Evolutionary conservation across 2,329 filamentous ascomycete species (phyloP), one percentile per base, ranked within the genome.

Genomic region (Neofusicoccum cordaticola): DNA sequence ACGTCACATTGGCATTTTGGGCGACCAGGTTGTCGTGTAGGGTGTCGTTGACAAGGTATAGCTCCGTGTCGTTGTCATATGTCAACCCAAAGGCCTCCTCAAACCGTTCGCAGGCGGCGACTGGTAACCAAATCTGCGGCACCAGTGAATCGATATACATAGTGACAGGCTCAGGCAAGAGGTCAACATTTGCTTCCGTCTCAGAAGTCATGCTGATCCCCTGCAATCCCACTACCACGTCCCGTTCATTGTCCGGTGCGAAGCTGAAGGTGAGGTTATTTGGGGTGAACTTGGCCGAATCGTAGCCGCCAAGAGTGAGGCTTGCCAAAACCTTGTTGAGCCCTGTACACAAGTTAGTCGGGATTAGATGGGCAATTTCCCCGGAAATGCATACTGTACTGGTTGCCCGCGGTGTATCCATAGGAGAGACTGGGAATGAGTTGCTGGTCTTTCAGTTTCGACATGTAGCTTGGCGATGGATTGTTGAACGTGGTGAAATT

Each of bases 361-460:
- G 9, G 12, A 34, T 31, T 12, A 42, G 51, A 3, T 22, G 22
- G 9, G 15, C 45, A 34, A 17, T 31, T 27, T 13, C 15, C n/a
- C 6, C 35, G 37, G 22, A n/a, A 15, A n/a, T 15, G 35, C 63
- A 42, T 44, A 66, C 70, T 64, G 63, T 74, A 72, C 53, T 69
- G 67, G 9, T 77, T 73, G 8, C 78, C 78, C 15, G 79, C 79
- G 2, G 77, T 79, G 61, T 80, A 80, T 5, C 70, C 77, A 71
- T 72, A 80, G 0, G 74, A 77, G 5, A 72, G 61, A 42, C 76
- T 77, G 1, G 76, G 73, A 42, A 79, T 79, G 13, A 69, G 11
- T 53, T 68, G 15, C 67, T 66, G 31, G 69, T 70, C 41, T 67
- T 69, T 68, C 35, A 80, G 62, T n/a, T 65, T 70, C 22, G 71